A percentile compares a stretch with the other conserved stretches of the same genome.
Evolutionary conservation across 495 filamentous ascomycete genomes (phyloP).

Genomic region (Penicillium mononematosum): DNA sequence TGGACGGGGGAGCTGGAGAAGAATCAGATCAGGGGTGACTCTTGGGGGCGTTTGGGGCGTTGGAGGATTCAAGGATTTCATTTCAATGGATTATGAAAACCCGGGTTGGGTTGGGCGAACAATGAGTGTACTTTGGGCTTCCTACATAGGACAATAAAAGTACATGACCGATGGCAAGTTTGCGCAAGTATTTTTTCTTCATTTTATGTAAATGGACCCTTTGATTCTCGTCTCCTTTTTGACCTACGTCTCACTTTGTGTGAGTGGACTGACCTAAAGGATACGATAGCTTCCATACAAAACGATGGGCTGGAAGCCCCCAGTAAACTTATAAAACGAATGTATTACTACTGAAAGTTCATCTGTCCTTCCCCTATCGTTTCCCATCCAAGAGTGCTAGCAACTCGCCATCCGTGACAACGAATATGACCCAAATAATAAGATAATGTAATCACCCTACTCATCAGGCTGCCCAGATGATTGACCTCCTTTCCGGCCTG

Average conservation of each 20-base stretch:
- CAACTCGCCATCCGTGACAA: too few relatives aligned
- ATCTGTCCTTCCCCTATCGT: too few relatives aligned
- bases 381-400: too few relatives aligned
- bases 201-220: not conserved
- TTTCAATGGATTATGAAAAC: not conserved
- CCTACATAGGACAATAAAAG: too few relatives aligned
- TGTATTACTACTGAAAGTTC: too few relatives aligned
- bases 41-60: not conserved
- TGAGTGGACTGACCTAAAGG: too few relatives aligned
- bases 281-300: too few relatives aligned
- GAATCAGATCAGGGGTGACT: not conserved
- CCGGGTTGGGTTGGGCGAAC: not conserved
- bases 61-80: not conserved
- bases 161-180: not conserved
- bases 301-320: too few relatives aligned
- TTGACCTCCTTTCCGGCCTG: conserved; percentile 46
- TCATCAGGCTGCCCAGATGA: not conserved
- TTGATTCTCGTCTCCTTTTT: not conserved
- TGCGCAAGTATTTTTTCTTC: not conserved
- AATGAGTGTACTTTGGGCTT: not conserved
- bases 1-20: not conserved
- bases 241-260: too few relatives aligned
- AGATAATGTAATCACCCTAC: not conserved
- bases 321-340: too few relatives aligned
- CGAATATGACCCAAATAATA: too few relatives aligned